These are phyloP conservation scores for Byssothecium circinans DNA, from an alignment of 2,329 filamentous ascomycete species.

Conservation along the genomic window DNA sequence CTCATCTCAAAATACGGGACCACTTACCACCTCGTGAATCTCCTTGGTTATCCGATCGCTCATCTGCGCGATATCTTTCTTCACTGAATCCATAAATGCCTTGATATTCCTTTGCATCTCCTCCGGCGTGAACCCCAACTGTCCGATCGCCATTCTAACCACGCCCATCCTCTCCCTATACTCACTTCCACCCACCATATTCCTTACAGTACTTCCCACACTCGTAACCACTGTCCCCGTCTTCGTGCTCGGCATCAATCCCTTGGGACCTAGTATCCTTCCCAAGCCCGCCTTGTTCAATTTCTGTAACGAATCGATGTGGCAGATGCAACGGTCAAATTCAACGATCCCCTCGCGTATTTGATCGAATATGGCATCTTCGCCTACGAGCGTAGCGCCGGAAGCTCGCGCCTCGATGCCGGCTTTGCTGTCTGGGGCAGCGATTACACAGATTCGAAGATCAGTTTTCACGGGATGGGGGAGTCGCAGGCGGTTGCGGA, in stretches of 20 bases:
- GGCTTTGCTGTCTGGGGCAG: slow-evolving; percentile 74
- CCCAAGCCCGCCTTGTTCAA: slow-evolving; percentile 81
- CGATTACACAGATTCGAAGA: slow-evolving; percentile 86
- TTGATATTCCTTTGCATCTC: slow-evolving; percentile 84
- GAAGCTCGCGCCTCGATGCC: slow-evolving; percentile 73
- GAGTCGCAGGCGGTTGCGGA: slow-evolving; percentile 84
- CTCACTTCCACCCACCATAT: slow-evolving; percentile 79
- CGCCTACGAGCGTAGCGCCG: slow-evolving; percentile 81
- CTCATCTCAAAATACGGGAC: background rate
- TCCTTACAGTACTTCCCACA: slow-evolving; percentile 71
- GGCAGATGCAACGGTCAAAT: slow-evolving; percentile 89
- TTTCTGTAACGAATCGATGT: slow-evolving; percentile 73
- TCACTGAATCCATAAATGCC: slow-evolving; percentile 72
- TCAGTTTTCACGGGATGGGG: slow-evolving; percentile 90
- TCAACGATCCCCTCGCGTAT: slow-evolving; percentile 76
- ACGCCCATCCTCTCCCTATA: slow-evolving; percentile 87
- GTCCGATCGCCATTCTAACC: slow-evolving; percentile 85
- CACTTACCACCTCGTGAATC: slow-evolving; percentile 67
- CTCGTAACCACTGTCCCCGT: slow-evolving; percentile 86
- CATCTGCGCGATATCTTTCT: slow-evolving; percentile 71
- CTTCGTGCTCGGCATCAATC: slow-evolving; percentile 89
- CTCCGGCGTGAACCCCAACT: slow-evolving; percentile 84
- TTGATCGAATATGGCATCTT: slow-evolving; percentile 80
- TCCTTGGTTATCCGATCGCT: slow-evolving; percentile 69
- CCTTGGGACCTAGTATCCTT: slow-evolving; percentile 80